These are phyloP conservation scores for Malus hybrid DNA, from an alignment of 331 rosid genomes.

Conservation along the genomic window DNA sequence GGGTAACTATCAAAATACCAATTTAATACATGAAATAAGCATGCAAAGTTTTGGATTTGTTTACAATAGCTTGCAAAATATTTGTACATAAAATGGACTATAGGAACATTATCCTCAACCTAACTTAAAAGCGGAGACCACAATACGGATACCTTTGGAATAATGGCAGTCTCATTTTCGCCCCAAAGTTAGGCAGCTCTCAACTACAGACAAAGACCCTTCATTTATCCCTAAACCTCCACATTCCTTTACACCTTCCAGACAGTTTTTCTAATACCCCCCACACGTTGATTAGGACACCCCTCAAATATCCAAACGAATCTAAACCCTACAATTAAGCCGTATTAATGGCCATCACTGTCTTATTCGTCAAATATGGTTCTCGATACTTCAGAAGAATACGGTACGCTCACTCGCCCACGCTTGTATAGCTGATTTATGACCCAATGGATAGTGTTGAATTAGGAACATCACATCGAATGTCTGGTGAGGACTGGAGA, in stretches of 20 bases:
- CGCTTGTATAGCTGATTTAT: neutral
- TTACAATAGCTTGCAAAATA: neutral
- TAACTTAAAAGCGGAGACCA: neutral
- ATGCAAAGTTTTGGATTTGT: neutral
- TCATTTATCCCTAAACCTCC: constrained; percentile 13
- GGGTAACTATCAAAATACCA: neutral
- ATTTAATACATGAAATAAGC: neutral
- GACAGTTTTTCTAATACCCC: neutral
- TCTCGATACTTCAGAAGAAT: neutral
- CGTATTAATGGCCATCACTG: neutral
- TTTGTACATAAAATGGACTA: neutral
- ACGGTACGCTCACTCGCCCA: neutral
- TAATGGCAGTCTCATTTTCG: constrained; percentile 20
- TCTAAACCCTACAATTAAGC: neutral
- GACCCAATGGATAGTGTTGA: neutral
- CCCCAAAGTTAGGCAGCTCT: constrained; percentile 52
- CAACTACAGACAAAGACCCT: constrained; percentile 31
- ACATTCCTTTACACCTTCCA: neutral
- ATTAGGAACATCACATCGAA: constrained; percentile 8
- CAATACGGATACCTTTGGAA: neutral
- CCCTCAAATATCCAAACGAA: neutral
- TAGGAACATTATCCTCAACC: neutral
- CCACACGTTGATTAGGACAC: neutral
- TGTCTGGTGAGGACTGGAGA: neutral
- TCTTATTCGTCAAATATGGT: neutral